These are phyloP conservation scores for Plasmodium adleri DNA, from an alignment of 169 alveolate genomes.

Conservation along the genomic window DNA sequence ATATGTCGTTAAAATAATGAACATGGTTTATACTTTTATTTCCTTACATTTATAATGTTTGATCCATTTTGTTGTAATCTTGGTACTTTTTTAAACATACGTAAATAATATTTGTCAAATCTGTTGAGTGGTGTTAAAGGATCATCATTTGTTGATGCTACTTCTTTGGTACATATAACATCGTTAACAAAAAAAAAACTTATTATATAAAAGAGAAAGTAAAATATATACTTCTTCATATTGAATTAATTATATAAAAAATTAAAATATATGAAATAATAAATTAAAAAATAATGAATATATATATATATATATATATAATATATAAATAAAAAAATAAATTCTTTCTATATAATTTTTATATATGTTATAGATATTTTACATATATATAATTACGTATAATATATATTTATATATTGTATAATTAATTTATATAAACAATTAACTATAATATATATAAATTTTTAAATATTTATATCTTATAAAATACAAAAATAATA, in stretches of 20 bases:
- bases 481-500: no score
- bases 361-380: not conserved
- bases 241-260: not conserved
- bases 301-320: not conserved
- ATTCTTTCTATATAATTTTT: not conserved
- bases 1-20: no score
- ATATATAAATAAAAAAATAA: not conserved
- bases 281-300: not conserved
- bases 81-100: slow-evolving; percentile 21
- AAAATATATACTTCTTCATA: slow-evolving; percentile 40
- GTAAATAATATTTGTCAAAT: slow-evolving; percentile 53
- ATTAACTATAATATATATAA: not conserved
- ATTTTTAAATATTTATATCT: not conserved
- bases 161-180: slow-evolving; percentile 21
- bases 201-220: slow-evolving; percentile 6
- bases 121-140: slow-evolving; percentile 54
- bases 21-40: not conserved
- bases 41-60: slow-evolving; percentile 45
- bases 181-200: slow-evolving; percentile 11
- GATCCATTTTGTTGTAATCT: slow-evolving; percentile 37
- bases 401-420: not conserved
- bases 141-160: not conserved
- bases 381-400: not conserved
- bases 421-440: not conserved
- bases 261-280: not conserved